A percentile compares a stretch with the other conserved stretches of the same genome.
These are phyloP conservation scores for Aspergillaceae sp. DNA, from an alignment of 2,329 filamentous ascomycete genomes.

Conservation along the genomic window DNA sequence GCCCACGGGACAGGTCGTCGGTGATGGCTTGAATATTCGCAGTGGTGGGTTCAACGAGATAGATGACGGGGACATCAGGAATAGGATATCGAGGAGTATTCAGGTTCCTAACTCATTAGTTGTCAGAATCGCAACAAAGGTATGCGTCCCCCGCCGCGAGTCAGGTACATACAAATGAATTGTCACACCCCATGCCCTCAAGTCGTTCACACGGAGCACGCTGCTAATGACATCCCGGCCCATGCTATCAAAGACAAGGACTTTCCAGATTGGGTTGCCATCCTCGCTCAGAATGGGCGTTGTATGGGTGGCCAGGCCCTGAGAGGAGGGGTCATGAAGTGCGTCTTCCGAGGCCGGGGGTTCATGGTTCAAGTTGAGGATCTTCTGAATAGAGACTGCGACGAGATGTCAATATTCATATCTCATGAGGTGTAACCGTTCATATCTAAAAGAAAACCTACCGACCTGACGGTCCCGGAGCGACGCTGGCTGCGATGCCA, in stretches of 20 bases:
- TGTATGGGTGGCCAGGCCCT: conserved; percentile 57
- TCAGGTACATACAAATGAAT: conserved; percentile 71
- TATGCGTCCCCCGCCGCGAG: neutral
- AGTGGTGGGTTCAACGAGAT: conserved; percentile 81
- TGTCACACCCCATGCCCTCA: conserved; percentile 88
- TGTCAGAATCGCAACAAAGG: conserved; percentile 7
- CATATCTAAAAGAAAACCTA: conserved; percentile 32
- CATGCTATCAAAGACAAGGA: conserved; percentile 86
- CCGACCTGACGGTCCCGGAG: conserved; percentile 66
- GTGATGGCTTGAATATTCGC: conserved; percentile 77
- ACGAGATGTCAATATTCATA: neutral
- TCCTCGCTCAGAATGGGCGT: conserved; percentile 77
- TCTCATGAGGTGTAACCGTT: neutral
- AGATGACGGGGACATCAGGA: conserved; percentile 91
- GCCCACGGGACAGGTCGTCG: conserved; percentile 70
- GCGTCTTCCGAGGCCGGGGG: conserved; percentile 46
- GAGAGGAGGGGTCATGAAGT: conserved; percentile 53
- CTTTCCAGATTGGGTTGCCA: conserved; percentile 94
- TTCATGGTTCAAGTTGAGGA: conserved; percentile 85
- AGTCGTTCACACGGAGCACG: conserved; percentile 84
- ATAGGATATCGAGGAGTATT: conserved; percentile 76
- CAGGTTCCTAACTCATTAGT: conserved; percentile 55
- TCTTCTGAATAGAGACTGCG: conserved; percentile 82
- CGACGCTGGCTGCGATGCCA: conserved; percentile 50
- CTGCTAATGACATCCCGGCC: conserved; percentile 96